Evolutionary conservation across 2,329 filamentous ascomycete species (phyloP).

Genomic region (Penicillium sp.): DNA sequence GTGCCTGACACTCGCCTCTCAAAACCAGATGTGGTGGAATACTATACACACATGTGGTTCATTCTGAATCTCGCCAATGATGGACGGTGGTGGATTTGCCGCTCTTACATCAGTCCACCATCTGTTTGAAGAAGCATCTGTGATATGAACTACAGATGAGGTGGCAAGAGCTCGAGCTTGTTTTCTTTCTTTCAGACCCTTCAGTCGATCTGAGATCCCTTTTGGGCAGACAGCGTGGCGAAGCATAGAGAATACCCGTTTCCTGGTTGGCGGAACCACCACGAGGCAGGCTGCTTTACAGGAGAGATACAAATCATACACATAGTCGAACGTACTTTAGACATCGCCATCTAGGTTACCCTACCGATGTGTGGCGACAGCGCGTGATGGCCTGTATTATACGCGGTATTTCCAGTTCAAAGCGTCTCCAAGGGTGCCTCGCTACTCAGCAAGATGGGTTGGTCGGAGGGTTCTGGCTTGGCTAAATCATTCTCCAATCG

Average conservation of each 20-base stretch:
- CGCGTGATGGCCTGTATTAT: neutral
- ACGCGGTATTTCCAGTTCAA: no score
- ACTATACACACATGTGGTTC: no score
- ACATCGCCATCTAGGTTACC: neutral
- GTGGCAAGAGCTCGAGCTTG: neutral
- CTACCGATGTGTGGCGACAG: neutral
- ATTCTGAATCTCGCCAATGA: neutral
- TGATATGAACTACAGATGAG: neutral
- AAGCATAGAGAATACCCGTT: neutral
- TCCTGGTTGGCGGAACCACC: constrained; percentile 5
- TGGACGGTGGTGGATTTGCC: neutral
- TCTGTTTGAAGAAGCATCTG: neutral
- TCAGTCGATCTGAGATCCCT: neutral
- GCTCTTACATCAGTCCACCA: neutral
- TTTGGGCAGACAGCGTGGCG: no score
- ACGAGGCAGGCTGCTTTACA: constrained; percentile 5
- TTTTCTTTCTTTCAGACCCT: neutral
- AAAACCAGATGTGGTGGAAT: neutral
- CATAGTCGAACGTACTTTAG: neutral
- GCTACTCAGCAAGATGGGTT: no score
- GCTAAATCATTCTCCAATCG: neutral
- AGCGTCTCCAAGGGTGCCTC: no score
- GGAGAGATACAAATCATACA: neutral
- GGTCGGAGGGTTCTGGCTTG: no score
- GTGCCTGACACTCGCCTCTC: neutral